A percentile compares a stretch with the other conserved stretches of the same genome.
phyloP scores from a whole-genome alignment of 202 grass and related monocot genomes.

The Musa balbisiana region DNA sequence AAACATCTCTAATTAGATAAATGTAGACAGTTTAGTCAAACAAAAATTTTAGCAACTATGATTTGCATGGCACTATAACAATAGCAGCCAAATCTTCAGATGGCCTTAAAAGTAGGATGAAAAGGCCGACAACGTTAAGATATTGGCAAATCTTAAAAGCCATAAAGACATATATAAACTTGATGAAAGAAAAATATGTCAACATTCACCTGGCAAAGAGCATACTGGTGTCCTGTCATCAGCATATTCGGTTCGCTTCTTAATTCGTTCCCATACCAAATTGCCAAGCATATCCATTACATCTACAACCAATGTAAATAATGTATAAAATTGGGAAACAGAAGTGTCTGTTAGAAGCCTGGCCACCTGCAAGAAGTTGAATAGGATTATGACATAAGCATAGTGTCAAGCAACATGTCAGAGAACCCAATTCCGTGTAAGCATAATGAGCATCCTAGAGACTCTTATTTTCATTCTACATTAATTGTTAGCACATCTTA shows the following conservation, averaged over 20 bases:
- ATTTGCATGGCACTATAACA: not conserved
- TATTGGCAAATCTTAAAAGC: not conserved
- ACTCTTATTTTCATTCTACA: not conserved
- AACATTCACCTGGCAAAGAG: slow-evolving; percentile 5
- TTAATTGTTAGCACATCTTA: not conserved
- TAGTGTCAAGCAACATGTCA: not conserved
- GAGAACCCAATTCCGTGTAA: not conserved
- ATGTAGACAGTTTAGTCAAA: too few relatives aligned
- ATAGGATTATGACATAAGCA: not conserved
- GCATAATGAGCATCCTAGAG: not conserved
- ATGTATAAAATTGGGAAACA: slow-evolving; percentile 20
- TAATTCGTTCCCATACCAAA: slow-evolving; percentile 25
- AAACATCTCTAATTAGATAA: too few relatives aligned
- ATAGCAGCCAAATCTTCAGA: too few relatives aligned
- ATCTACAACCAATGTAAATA: slow-evolving; percentile 19
- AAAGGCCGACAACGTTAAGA: too few relatives aligned
- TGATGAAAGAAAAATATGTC: not conserved
- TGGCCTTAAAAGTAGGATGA: too few relatives aligned
- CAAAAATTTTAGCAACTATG: too few relatives aligned
- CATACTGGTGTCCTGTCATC: not conserved
- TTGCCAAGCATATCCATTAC: slow-evolving; percentile 23
- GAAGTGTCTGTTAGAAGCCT: slow-evolving; percentile 20
- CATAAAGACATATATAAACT: not conserved
- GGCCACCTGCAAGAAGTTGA: slow-evolving; percentile 10
- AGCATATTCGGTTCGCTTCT: slow-evolving; percentile 14